Conservation (phyloP, 2,329 filamentous ascomycete species). For the Fusarium equiseti region DNA sequence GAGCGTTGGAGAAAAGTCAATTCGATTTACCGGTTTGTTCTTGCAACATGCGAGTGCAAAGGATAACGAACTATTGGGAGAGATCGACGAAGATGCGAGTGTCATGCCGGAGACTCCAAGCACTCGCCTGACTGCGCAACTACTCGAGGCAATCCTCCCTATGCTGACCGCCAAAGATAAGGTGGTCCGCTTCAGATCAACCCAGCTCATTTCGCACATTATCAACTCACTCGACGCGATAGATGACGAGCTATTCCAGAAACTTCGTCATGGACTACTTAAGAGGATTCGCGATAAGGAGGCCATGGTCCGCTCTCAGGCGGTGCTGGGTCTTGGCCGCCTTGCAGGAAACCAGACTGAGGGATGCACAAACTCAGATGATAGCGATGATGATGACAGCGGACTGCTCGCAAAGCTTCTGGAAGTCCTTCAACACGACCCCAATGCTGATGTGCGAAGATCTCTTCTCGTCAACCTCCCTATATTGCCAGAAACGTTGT, state of each 20-base stretch:
- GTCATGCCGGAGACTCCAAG: conserved; percentile 85
- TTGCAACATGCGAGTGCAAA: conserved; percentile 78
- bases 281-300: conserved; percentile 95
- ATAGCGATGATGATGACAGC: conserved; percentile 74
- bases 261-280: conserved; percentile 81
- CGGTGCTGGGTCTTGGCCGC: conserved; percentile 88
- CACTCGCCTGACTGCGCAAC: conserved; percentile 78
- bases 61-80: conserved; percentile 75
- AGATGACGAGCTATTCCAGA: conserved; percentile 90
- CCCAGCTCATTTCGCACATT: conserved; percentile 89
- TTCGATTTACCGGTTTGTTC: conserved; percentile 90
- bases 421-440: conserved; percentile 91
- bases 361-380: conserved; percentile 76
- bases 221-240: conserved; percentile 93
- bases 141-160: conserved; percentile 80
- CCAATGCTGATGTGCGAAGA: conserved; percentile 91
- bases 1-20: conserved; percentile 83
- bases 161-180: conserved; percentile 92
- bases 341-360: conserved; percentile 83
- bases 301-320: conserved; percentile 89
- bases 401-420: conserved; percentile 86
- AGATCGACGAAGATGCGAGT: conserved; percentile 75
- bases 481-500: conserved; percentile 82
- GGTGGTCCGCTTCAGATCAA: conserved; percentile 87
- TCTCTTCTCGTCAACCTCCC: conserved; percentile 92